These are phyloP conservation scores for Acidomyces sp. DNA, from an alignment of 495 filamentous ascomycete species.

Conservation along the genomic window DNA sequence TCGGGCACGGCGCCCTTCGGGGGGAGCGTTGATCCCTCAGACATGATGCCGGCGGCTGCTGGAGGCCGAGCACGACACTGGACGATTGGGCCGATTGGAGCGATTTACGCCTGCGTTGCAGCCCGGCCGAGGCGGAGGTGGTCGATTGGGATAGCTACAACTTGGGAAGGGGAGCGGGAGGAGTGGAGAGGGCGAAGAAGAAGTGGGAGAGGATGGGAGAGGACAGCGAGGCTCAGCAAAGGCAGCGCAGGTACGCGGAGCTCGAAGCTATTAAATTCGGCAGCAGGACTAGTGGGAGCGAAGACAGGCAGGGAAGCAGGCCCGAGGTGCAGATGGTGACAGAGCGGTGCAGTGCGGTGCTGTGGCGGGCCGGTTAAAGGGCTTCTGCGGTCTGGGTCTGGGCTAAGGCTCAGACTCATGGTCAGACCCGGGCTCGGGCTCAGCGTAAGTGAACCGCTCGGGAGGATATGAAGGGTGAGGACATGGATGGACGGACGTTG, in stretches of 20 bases:
- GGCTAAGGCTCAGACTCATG: too few relatives aligned
- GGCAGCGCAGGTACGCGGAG: slow-evolving; percentile 6
- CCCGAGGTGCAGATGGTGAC: slow-evolving; percentile 7
- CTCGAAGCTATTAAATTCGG: slow-evolving; percentile 11
- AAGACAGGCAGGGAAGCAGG: slow-evolving; percentile 4
- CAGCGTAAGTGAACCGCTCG: too few relatives aligned
- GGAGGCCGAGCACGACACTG: neutral
- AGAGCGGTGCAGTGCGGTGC: too few relatives aligned
- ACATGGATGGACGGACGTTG: too few relatives aligned
- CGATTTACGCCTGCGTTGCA: neutral
- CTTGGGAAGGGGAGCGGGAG: neutral
- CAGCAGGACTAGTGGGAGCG: slow-evolving; percentile 2
- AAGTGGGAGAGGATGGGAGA: neutral
- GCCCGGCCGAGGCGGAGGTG: neutral
- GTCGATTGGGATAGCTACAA: too few relatives aligned
- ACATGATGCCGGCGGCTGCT: slow-evolving; percentile 39
- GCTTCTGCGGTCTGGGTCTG: neutral
- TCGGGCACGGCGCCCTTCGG: slow-evolving; percentile 61
- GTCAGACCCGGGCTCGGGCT: too few relatives aligned
- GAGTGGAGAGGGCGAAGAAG: neutral
- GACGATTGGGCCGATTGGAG: neutral
- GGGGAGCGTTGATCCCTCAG: slow-evolving; percentile 42
- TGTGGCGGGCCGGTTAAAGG: slow-evolving; percentile 10
- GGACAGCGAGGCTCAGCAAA: neutral
- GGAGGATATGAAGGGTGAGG: too few relatives aligned